Base-by-base conservation (phyloP, 2,329 filamentous ascomycete species). In the Biscogniauxia mediterranea region DNA sequence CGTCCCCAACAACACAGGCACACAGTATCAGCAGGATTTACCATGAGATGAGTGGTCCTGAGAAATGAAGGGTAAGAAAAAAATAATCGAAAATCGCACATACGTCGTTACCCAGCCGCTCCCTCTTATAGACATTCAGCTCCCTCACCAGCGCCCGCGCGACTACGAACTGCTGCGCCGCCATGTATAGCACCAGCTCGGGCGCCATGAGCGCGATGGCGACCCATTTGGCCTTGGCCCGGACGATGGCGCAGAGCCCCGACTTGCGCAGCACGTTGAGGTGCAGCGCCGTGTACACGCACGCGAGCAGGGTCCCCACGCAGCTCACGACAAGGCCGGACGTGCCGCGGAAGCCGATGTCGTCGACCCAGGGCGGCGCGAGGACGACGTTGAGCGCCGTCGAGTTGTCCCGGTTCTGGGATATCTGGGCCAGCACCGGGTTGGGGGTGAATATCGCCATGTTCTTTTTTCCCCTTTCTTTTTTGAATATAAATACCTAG, bases 261-360 rank as follows among this genome's bases (percentile, higher is more conserved):
- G 1, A 56, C 58, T 52, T 57, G 51, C 50, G 52, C 15, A 73
- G 73, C n/a, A 79, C 67, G 51, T 78, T 77, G 3, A 78, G 66
- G 58, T 78, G 75, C 2, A 79, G 58, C 1, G 74, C 74, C 3
- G 73, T 71, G 58, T 71, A 70, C 15, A 74, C 60, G 73, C 74
- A 76, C 0, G 69, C 74, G 3, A 73, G 25, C 15, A 56, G 54
- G 54, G 54, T 56, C 15, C 28, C 54, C 20, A 56, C 28, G 38
- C 54, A 56, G 19, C 28, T 46, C 17, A 42, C 28, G 54, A 56
- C 26, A 20, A 56, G 32, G 32, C 54, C 20, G 19, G 54, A 20
- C 32, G 54, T 56, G 19, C 54, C 54, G 9, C 54, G 28, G 54
- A 56, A 46, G n/a, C 38, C 54, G 9, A 23, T 8, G 9, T 42